phyloP scores from a whole-genome alignment of 805 yeast species.

The Candida boleticola region DNA sequence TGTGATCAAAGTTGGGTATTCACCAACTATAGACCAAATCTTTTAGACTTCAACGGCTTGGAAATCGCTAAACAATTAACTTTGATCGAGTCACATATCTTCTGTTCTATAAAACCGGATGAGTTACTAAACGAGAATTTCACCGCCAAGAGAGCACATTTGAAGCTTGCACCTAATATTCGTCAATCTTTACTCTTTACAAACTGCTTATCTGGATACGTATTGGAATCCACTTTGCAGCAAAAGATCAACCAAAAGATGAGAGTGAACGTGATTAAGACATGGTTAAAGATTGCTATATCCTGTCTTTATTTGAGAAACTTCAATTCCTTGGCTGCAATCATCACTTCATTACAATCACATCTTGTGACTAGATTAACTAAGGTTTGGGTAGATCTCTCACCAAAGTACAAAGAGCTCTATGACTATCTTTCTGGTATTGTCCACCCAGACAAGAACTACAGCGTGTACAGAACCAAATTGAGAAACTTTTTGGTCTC shows the following conservation, averaged over 20 bases:
- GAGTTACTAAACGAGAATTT: conserved; percentile 67
- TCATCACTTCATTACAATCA: conserved; percentile 73
- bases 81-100: conserved; percentile 64
- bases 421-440: conserved; percentile 65
- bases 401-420: conserved; percentile 58
- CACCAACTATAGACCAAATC: conserved; percentile 49
- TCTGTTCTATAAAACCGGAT: conserved; percentile 58
- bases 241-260: conserved; percentile 48
- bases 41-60: conserved; percentile 61
- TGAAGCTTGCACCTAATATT: conserved; percentile 62
- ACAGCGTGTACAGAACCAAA: conserved; percentile 63
- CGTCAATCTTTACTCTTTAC: conserved; percentile 64
- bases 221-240: conserved; percentile 63
- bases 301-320: conserved; percentile 72
- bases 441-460: conserved; percentile 74
- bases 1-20: conserved; percentile 60
- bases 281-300: conserved; percentile 73
- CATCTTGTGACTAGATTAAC: conserved; percentile 63
- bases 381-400: conserved; percentile 57
- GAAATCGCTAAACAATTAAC: conserved; percentile 79
- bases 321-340: conserved; percentile 76
- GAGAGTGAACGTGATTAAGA: conserved; percentile 54
- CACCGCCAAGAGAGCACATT: conserved; percentile 55
- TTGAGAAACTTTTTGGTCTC: conserved; percentile 52
- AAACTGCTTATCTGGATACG: conserved; percentile 68